Evolutionary conservation across 768 basidiomycete species (phyloP), one percentile per base, ranked within the genome.

Genomic region (Suillus occidentalis): DNA sequence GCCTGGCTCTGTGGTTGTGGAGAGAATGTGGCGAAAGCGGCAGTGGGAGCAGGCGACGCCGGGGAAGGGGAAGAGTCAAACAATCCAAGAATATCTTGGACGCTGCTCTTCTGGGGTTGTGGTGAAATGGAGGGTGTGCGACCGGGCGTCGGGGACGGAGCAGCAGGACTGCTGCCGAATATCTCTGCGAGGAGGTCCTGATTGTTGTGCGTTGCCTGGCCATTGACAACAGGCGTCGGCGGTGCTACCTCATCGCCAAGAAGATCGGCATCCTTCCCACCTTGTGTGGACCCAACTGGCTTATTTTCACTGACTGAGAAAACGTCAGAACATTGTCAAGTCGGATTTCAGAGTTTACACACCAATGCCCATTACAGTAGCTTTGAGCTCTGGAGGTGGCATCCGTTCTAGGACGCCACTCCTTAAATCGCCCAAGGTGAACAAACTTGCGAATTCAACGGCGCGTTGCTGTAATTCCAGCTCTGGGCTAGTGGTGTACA

Each of bases 321-420:
- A 65, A 14, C 6, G 34, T 68, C 20, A 76, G 53, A 7, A 7
- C 18, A 6, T 6, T 50, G 10, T 14, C 16, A 14, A 45, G n/a
- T 9, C 18, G 25, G 63, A 16, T 57, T 31, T 34, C 34, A 50
- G 0, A 31, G 62, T 34, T 18, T 16, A 79, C 87, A 68, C 69
- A 96, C 95, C 92, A 65, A 91, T 85, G 55, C 94, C 97, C 84
- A 97, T 91, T 2, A 99, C 92, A 3, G 97, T 98, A n/a, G 92
- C 90, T 79, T 96, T 97, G 68, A 99, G 79, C 75, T 99, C 97
- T 2, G 97, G 97, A 6, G 94, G 92, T n/a, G 97, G 97, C 97
- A 99, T 99, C 63, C 95, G 86, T 80, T 99, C 97, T 65, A 99
- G 76, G 1, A 99, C 95, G 43, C 97, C 97, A 9, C 84, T 82